phyloP scores from a whole-genome alignment of 2,329 filamentous ascomycete genomes.

The Xylariales sp. region DNA sequence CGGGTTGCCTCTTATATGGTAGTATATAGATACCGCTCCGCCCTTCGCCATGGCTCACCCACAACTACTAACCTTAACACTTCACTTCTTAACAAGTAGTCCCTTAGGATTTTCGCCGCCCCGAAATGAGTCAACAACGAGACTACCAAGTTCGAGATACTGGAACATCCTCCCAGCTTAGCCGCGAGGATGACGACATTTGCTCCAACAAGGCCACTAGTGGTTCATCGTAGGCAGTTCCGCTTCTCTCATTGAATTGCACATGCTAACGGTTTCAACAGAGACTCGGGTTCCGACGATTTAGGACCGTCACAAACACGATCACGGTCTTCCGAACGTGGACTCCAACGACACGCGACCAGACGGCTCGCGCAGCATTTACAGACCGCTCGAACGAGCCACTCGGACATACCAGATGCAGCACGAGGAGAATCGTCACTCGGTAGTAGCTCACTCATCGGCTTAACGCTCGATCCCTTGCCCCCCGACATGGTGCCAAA shows the following conservation, averaged over 20 bases:
- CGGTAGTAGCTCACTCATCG: constrained; percentile 34
- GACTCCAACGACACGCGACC: constrained; percentile 25
- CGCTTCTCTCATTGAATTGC: background rate
- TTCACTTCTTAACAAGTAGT: background rate
- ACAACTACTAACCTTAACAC: background rate
- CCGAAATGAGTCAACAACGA: constrained; percentile 16
- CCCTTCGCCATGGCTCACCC: constrained; percentile 9
- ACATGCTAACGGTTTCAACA: constrained; percentile 23
- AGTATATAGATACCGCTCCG: constrained; percentile 19
- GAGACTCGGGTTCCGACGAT: constrained; percentile 25
- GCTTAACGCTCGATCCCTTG: constrained; percentile 39
- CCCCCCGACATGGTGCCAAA: constrained; percentile 35
- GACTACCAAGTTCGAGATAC: background rate
- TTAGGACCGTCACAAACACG: background rate
- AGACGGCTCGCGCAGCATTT: constrained; percentile 24
- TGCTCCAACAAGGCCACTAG: constrained; percentile 32
- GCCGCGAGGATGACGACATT: constrained; percentile 28
- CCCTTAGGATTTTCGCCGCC: background rate
- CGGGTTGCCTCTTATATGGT: constrained; percentile 27
- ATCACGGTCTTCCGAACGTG: constrained; percentile 31
- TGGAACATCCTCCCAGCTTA: constrained; percentile 4
- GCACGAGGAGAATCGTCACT: constrained; percentile 21
- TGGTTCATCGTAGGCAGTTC: constrained; percentile 32
- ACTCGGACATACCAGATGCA: constrained; percentile 8
- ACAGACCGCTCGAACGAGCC: constrained; percentile 23